These are phyloP conservation scores for Grigorovia yakushimaensis DNA, from an alignment of 805 yeast genomes.

Conservation along the genomic window DNA sequence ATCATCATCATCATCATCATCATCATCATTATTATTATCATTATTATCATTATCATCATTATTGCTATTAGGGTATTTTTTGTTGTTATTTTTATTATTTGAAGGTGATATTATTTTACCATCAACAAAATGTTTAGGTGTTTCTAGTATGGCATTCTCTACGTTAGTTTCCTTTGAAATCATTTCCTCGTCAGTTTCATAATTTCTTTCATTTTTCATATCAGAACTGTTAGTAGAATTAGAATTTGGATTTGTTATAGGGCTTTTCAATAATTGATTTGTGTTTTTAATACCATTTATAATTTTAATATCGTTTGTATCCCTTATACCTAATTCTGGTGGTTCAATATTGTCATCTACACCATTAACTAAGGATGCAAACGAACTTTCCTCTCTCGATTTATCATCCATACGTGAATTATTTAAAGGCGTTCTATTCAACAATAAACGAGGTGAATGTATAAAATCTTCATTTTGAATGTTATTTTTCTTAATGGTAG, in stretches of 20 bases:
- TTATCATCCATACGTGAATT: neutral
- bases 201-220: too few species aligned
- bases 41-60: too few species aligned
- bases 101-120: too few species aligned
- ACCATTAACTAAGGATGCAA: neutral
- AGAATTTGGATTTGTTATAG: too few species aligned
- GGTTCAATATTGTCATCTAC: neutral
- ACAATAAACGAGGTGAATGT: constrained; percentile 3
- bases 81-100: too few species aligned
- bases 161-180: too few species aligned
- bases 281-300: too few species aligned
- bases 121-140: too few species aligned
- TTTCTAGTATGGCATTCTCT: too few species aligned
- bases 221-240: too few species aligned
- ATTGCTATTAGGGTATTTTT: too few species aligned
- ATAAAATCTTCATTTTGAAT: neutral
- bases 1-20: neutral
- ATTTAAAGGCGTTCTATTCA: constrained; percentile 3
- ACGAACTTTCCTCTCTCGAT: constrained; percentile 3
- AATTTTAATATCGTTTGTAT: neutral
- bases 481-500: neutral
- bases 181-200: too few species aligned
- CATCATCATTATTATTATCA: neutral
- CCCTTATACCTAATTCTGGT: neutral
- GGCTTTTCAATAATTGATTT: neutral